phyloP scores from a whole-genome alignment of 768 basidiomycete genomes.

The Rhizopogon sp. region DNA sequence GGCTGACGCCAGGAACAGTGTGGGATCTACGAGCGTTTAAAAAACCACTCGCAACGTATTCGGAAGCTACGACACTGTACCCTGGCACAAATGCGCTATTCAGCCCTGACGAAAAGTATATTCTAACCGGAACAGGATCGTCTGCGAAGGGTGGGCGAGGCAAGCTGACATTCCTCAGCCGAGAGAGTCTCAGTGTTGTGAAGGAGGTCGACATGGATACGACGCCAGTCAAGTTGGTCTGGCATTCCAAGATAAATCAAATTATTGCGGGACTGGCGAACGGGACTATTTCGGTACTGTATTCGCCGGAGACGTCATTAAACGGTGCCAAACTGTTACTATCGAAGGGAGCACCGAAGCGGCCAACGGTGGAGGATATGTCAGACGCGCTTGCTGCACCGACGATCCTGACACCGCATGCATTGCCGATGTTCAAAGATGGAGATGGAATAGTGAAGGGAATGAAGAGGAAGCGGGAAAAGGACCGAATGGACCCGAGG shows the following conservation, averaged over 20 bases:
- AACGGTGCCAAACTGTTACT: constrained; percentile 90
- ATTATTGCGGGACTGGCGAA: constrained; percentile 85
- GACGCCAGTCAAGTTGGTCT: constrained; percentile 84
- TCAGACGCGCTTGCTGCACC: constrained; percentile 82
- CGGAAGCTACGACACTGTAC: constrained; percentile 71
- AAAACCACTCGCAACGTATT: constrained; percentile 72
- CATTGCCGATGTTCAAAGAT: constrained; percentile 90
- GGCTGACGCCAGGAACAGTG: constrained; percentile 42
- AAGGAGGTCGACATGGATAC: constrained; percentile 66
- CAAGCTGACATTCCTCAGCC: constrained; percentile 66
- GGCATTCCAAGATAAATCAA: constrained; percentile 98
- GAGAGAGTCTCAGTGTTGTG: constrained; percentile 62
- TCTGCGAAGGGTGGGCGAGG: constrained; percentile 65
- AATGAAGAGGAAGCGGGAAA: constrained; percentile 86
- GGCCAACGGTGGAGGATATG: constrained; percentile 82
- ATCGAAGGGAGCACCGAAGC: constrained; percentile 80
- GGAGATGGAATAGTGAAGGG: constrained; percentile 60
- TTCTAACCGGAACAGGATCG: constrained; percentile 80
- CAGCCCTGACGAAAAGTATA: constrained; percentile 88
- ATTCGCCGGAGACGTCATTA: constrained; percentile 85
- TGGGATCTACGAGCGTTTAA: constrained; percentile 94
- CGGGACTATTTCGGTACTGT: constrained; percentile 84
- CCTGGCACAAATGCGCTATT: constrained; percentile 92
- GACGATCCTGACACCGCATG: constrained; percentile 89
- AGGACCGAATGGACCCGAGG: constrained; percentile 80